Evolutionary conservation across 139 green algal genomes (phyloP), one percentile per base, ranked within the genome.

Genomic region (Micromonas pusilla): DNA sequence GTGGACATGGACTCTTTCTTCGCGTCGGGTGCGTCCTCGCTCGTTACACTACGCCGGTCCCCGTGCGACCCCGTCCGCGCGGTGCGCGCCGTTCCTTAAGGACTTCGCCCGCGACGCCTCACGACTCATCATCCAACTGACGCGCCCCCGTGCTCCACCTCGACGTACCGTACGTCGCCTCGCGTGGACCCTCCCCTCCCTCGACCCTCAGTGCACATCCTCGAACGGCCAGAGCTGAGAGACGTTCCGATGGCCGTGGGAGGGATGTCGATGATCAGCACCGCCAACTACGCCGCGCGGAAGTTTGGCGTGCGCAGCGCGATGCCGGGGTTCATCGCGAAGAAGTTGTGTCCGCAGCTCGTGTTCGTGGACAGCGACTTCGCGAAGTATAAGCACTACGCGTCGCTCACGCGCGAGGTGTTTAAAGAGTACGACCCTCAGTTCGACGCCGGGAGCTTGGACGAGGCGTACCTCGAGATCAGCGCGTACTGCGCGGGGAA

Each of bases 1-100:
- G 90, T 96, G 0, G 94, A 98, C 83, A 97, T 98, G 93, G 92
- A 97, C 68, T 89, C 91, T 3, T 97, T 97, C 82, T 97, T 87
- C 78, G 90, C 87, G 2, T 79, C 90, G 9, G 9, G 45, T n/a
- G n/a, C n/a, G n/a, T n/a, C n/a, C n/a, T n/a, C n/a, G n/a, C n/a
- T n/a, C n/a, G n/a, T n/a, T n/a, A n/a, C n/a, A n/a, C n/a, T n/a
- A n/a, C n/a, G n/a, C n/a, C n/a, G n/a, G n/a, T n/a, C n/a, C n/a
- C n/a, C n/a, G n/a, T n/a, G n/a, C n/a, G n/a, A n/a, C n/a, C n/a
- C n/a, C n/a, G n/a, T n/a, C n/a, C n/a, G n/a, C n/a, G n/a, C n/a
- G n/a, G n/a, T n/a, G n/a, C n/a, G n/a, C n/a, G n/a, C n/a, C n/a
- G n/a, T n/a, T n/a, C n/a, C n/a, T n/a, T n/a, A n/a, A n/a, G n/a